Evolutionary conservation across 306 rosid species (phyloP), one percentile per base, ranked within the genome.

Genomic region (Citrullus amarus): DNA sequence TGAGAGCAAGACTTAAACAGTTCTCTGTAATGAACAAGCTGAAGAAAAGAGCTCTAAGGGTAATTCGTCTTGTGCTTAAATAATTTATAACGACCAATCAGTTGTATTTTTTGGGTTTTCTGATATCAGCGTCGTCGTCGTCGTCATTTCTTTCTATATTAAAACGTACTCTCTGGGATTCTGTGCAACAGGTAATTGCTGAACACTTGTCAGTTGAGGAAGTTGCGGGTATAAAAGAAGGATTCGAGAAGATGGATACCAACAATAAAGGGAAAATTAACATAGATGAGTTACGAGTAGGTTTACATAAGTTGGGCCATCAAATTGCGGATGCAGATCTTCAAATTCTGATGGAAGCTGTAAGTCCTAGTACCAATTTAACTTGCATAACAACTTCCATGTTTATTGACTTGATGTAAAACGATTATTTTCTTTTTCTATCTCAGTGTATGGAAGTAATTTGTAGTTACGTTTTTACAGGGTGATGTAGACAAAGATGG

Each of bases 1-100:
- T 96, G 38, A 91, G 79, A 80, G 96, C 99, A 80, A 90, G 98
- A 81, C 91, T 96, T 56, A 92, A 84, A 93, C 99, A 96, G 81
- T 96, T 96, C 81, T 88, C 99, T 78, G 89, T 93, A 55, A 96
- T 96, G 99, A 96, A 96, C 90, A 96, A 96, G 90, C 97, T 96
- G 76, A 92, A 96, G 99, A 96, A 92, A 87, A 88, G 90, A 48
- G 99, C 98, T 82, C 83, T 96, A 66, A 85, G 93, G 99, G 99
- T 96, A 92, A 81, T 82, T 62, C 77, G 81, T 61, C 44, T 79
- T 51, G 13, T 77, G 55, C 59, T 58, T 77, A 32, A 62, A 62
- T 13, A 62, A 62, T 62, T 28, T 62, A 14, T 32, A 30, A 61
- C n/a, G 6, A 3, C 53, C 28, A 58, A 41, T 72, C 78, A 50